A percentile compares a stretch with the other conserved stretches of the same genome.
Conservation (phyloP, 306 rosid species). For the Malus asiatica region DNA sequence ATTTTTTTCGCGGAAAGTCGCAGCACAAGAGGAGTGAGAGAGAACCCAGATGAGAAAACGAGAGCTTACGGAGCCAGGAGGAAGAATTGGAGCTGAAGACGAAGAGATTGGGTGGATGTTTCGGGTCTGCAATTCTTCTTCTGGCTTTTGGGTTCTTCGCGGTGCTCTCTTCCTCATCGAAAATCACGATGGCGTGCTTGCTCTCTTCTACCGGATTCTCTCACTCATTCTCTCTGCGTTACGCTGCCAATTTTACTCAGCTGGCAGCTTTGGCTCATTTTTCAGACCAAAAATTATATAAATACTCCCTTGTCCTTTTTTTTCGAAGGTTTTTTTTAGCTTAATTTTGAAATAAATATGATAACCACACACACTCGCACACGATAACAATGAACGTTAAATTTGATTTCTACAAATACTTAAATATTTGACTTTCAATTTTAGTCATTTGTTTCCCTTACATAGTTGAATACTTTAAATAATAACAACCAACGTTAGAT, state of each 20-base stretch:
- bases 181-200: background rate
- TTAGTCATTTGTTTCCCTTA: too few relatives aligned
- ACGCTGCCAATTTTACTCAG: background rate
- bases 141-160: background rate
- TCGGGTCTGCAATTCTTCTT: background rate
- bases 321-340: background rate
- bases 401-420: too few relatives aligned
- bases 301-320: background rate
- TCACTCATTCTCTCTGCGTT: background rate
- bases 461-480: too few relatives aligned
- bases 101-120: background rate
- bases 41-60: background rate
- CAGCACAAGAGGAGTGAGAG: background rate
- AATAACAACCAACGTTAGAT: too few relatives aligned
- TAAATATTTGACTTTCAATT: too few relatives aligned
- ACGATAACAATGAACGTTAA: too few relatives aligned
- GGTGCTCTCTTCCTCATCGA: slow-evolving; percentile 6
- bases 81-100: background rate
- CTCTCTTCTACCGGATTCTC: background rate
- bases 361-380: background rate
- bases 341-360: too few relatives aligned
- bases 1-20: background rate
- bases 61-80: slow-evolving; percentile 13
- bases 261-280: background rate
- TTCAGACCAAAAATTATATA: background rate